Conservation (phyloP, 768 basidiomycete species). For the Cyclocybe cylindracea region DNA sequence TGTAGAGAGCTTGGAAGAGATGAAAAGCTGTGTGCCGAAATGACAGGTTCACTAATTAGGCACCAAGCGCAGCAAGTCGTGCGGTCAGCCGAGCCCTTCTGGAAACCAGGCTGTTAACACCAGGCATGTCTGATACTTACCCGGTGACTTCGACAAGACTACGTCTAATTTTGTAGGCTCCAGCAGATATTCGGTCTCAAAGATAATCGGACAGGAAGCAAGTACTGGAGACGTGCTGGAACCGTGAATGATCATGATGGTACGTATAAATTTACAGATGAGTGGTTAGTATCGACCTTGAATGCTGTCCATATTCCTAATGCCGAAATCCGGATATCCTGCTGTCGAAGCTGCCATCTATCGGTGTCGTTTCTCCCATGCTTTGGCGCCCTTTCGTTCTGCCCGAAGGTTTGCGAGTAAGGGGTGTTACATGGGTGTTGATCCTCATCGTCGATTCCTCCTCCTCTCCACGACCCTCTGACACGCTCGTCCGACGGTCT, state of each 20-base stretch:
- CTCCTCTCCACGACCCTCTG: slow-evolving; percentile 31
- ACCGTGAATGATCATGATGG: neutral
- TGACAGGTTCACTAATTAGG: too few species aligned
- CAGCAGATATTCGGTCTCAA: neutral
- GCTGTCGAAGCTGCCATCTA: slow-evolving; percentile 27
- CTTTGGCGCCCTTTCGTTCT: slow-evolving; percentile 57
- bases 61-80: too few species aligned
- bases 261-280: slow-evolving; percentile 7
- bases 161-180: too few species aligned
- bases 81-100: too few species aligned
- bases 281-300: neutral
- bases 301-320: neutral
- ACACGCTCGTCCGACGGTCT: slow-evolving; percentile 18
- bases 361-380: slow-evolving; percentile 42
- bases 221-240: neutral
- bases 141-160: too few species aligned
- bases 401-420: slow-evolving; percentile 66
- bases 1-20: too few species aligned
- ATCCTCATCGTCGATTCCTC: slow-evolving; percentile 34
- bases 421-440: slow-evolving; percentile 52
- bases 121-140: too few species aligned
- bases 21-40: too few species aligned
- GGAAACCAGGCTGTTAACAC: too few species aligned
- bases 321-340: slow-evolving; percentile 8
- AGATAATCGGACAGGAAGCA: neutral